Percentiles rank a stretch among this genome's conserved stretches.
Evolutionary conservation across 2,329 filamentous ascomycete species (phyloP).

Genomic region (Periconia sp.): DNA sequence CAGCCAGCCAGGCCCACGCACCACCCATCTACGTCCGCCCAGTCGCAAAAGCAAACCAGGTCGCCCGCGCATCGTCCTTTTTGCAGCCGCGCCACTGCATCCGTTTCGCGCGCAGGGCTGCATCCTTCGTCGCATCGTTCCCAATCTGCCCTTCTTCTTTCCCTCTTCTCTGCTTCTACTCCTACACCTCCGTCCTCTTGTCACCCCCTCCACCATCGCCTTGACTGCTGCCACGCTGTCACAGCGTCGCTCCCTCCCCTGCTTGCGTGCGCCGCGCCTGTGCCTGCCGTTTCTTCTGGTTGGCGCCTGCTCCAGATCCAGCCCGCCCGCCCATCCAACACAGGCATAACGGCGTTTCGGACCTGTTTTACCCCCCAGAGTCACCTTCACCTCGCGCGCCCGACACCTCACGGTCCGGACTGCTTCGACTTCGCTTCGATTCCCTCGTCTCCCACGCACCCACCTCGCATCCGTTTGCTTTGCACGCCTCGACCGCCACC

Average conservation of each 20-base stretch:
- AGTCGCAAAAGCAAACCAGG: background rate
- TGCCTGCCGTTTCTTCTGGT: conserved; percentile 10
- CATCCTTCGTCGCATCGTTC: too few species aligned
- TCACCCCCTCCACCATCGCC: background rate
- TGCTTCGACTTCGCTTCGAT: conserved; percentile 17
- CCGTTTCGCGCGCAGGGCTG: background rate
- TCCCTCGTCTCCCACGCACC: conserved; percentile 11
- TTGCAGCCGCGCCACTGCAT: background rate
- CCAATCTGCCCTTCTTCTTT: background rate
- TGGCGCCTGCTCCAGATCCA: conserved; percentile 13
- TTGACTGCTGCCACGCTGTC: background rate
- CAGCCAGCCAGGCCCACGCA: background rate
- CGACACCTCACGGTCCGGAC: conserved; percentile 17
- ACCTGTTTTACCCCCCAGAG: conserved; percentile 34
- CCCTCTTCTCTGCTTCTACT: background rate
- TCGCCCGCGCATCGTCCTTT: background rate
- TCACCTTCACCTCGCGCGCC: conserved; percentile 16
- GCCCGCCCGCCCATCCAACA: background rate
- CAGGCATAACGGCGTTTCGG: conserved; percentile 38
- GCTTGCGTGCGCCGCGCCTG: conserved; percentile 16
- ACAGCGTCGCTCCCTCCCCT: conserved; percentile 8
- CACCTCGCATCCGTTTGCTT: conserved; percentile 21
- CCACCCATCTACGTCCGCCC: background rate
- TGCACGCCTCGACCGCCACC: conserved; percentile 15
- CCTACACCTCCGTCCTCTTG: background rate